Evolutionary conservation across 2,329 filamentous ascomycete genomes (phyloP).

Genomic region (Alternaria panax): DNA sequence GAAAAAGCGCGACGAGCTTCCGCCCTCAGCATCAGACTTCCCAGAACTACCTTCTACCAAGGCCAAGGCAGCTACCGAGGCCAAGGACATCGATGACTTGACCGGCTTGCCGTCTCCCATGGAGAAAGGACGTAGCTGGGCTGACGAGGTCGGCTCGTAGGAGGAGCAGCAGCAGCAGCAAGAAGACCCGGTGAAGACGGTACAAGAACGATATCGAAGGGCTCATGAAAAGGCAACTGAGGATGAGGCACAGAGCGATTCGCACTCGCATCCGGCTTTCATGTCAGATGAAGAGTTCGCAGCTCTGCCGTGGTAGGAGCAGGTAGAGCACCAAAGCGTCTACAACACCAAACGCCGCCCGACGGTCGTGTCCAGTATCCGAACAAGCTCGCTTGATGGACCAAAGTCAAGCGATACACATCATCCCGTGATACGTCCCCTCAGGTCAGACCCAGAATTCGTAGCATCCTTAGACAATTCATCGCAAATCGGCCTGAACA

Average conservation of each 20-base stretch:
- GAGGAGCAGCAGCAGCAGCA: slow-evolving; percentile 24
- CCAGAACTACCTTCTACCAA: slow-evolving; percentile 51
- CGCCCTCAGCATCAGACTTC: slow-evolving; percentile 55
- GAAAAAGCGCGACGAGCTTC: slow-evolving; percentile 28
- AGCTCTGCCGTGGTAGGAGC: slow-evolving; percentile 5
- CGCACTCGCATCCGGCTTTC: neutral
- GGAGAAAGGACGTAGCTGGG: slow-evolving; percentile 51
- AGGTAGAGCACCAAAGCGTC: neutral
- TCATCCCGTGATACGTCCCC: neutral
- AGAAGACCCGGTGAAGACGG: neutral
- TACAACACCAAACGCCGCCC: neutral
- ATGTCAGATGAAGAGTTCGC: slow-evolving; percentile 9
- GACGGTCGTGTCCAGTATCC: neutral
- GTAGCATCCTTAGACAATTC: neutral
- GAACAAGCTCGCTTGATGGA: neutral
- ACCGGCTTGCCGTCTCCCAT: slow-evolving; percentile 38
- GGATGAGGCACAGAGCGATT: neutral
- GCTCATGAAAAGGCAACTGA: neutral
- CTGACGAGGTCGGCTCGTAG: slow-evolving; percentile 53
- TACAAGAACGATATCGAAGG: neutral
- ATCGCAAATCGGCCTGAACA: slow-evolving; percentile 1
- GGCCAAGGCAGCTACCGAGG: slow-evolving; percentile 27
- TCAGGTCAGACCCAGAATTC: neutral
- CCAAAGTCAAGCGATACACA: neutral
- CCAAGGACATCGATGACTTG: slow-evolving; percentile 39